phyloP scores from a whole-genome alignment of 345 rosid species.

The Populus pruinosa region DNA sequence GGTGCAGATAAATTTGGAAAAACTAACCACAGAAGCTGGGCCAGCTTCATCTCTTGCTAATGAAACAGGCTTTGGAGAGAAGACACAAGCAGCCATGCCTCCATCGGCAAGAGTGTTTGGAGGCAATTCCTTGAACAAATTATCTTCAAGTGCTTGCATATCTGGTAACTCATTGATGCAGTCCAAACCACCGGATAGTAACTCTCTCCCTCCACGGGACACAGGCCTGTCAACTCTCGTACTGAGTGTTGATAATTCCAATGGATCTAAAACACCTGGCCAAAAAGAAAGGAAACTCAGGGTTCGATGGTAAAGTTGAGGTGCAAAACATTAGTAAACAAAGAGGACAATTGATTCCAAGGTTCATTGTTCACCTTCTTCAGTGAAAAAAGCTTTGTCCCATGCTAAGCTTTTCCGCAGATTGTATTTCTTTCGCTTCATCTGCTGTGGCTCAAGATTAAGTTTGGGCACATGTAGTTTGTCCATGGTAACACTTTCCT shows the following conservation, averaged over 20 bases:
- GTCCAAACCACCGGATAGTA: slow-evolving; percentile 26
- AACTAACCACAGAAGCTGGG: slow-evolving; percentile 43
- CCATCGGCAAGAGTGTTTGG: slow-evolving; percentile 24
- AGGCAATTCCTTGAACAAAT: slow-evolving; percentile 49
- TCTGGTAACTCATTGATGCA: slow-evolving; percentile 31
- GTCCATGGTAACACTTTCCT: slow-evolving; percentile 47
- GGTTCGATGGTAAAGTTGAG: not conserved
- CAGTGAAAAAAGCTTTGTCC: slow-evolving; percentile 84
- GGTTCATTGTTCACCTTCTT: slow-evolving; percentile 56
- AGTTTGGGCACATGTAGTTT: slow-evolving; percentile 52
- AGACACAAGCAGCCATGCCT: slow-evolving; percentile 27
- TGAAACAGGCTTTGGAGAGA: slow-evolving; percentile 33
- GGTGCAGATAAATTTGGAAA: slow-evolving; percentile 5
- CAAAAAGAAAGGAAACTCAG: not conserved
- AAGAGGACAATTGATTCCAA: not conserved
- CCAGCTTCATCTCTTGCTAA: slow-evolving; percentile 27
- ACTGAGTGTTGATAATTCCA: slow-evolving; percentile 67
- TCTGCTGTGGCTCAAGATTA: slow-evolving; percentile 60
- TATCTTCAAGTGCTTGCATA: slow-evolving; percentile 44
- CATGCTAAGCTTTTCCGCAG: slow-evolving; percentile 91
- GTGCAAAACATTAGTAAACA: not conserved
- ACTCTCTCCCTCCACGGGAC: slow-evolving; percentile 57
- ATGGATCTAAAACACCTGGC: slow-evolving; percentile 64
- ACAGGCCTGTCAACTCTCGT: slow-evolving; percentile 38
- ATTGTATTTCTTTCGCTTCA: slow-evolving; percentile 90